Conservation (phyloP, 192 early-diverging fungal genomes). For the Backusella psychrophila region DNA sequence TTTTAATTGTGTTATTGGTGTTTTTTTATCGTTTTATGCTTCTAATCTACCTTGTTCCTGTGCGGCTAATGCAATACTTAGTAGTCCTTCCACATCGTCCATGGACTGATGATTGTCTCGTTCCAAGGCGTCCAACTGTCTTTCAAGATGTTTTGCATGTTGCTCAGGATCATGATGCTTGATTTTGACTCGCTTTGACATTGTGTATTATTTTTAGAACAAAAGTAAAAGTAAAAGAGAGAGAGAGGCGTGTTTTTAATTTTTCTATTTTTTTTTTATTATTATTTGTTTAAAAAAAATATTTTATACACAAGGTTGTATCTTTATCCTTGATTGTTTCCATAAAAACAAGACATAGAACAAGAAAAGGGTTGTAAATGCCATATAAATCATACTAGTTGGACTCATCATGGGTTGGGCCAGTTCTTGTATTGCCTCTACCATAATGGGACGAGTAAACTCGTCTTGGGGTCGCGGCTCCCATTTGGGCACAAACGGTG, state of each 20-base stretch:
- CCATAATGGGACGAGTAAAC: not conserved
- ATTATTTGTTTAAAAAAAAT: no score
- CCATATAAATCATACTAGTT: not conserved
- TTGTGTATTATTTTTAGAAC: not conserved
- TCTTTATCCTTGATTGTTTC: not conserved
- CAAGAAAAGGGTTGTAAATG: not conserved
- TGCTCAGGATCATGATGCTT: slow-evolving; percentile 24
- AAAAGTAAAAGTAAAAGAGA: no score
- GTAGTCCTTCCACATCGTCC: slow-evolving; percentile 48
- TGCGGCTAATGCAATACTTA: slow-evolving; percentile 43
- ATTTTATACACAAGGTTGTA: not conserved
- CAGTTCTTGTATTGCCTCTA: not conserved
- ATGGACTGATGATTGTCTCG: slow-evolving; percentile 52
- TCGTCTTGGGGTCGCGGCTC: not conserved
- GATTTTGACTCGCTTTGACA: slow-evolving; percentile 11
- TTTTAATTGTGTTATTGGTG: not conserved
- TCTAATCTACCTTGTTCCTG: slow-evolving; percentile 32
- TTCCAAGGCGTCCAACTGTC: slow-evolving; percentile 52
- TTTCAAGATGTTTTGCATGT: slow-evolving; percentile 36
- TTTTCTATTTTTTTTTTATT: not conserved
- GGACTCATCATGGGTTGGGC: not conserved
- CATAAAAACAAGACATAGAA: not conserved
- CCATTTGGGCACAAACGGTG: slow-evolving; percentile 4
- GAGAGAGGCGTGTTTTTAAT: not conserved
- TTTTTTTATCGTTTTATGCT: not conserved